Conservation (phyloP, 2,329 filamentous ascomycete species). For the Colletotrichum somersetense region DNA sequence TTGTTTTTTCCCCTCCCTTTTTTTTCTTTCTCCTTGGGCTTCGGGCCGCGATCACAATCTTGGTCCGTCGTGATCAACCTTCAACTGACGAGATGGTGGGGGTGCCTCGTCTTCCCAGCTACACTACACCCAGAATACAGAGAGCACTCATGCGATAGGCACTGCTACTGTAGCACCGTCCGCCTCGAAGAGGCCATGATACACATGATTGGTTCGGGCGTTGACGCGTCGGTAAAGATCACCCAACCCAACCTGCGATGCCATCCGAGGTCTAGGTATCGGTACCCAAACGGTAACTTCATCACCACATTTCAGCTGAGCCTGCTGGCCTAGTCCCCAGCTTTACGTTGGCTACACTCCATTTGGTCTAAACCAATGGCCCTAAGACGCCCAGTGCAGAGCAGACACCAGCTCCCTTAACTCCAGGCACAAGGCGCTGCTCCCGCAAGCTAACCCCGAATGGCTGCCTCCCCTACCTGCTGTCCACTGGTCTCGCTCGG, state of each 20-base stretch:
- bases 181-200: constrained; percentile 15
- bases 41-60: constrained; percentile 8
- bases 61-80: constrained; percentile 21
- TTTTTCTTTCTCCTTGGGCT: constrained; percentile 4
- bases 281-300: constrained; percentile 24
- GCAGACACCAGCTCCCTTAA: constrained; percentile 9
- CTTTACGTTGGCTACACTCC: neutral
- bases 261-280: neutral
- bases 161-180: constrained; percentile 20
- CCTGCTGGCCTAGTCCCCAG: constrained; percentile 5
- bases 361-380: constrained; percentile 6
- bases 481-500: constrained; percentile 30
- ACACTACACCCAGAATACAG: constrained; percentile 24
- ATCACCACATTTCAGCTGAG: constrained; percentile 17
- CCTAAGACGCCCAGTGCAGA: constrained; percentile 24
- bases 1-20: neutral
- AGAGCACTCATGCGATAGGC: constrained; percentile 25
- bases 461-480: constrained; percentile 12
- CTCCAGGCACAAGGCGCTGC: constrained; percentile 31
- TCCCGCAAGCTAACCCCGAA: constrained; percentile 30
- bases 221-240: constrained; percentile 16
- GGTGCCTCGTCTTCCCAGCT: constrained; percentile 26
- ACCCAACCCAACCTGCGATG: constrained; percentile 4
- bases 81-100: constrained; percentile 25
- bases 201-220: neutral